Evolutionary conservation across 768 basidiomycete genomes (phyloP), one percentile per base, ranked within the genome.

Genomic region (Amanita brunnescens): DNA sequence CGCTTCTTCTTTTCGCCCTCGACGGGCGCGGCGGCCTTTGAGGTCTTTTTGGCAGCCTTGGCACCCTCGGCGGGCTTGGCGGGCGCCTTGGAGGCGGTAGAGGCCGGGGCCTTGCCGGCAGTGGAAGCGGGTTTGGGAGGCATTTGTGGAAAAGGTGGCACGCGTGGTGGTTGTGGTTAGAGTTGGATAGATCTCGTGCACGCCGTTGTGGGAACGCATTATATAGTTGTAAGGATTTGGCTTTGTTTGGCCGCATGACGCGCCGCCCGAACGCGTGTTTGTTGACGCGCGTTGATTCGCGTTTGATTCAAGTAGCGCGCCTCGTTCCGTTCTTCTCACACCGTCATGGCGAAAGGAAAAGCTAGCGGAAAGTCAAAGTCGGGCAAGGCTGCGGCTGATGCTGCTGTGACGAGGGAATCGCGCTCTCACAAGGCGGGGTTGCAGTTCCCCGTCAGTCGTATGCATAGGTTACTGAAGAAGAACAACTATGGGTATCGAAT

Each of bases 1-100:
- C 87, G 77, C 78, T 88, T 90, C 78, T 90, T 91, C 84, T 92
- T 91, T 55, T 81, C 78, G 29, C 79, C 90, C 53, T 79, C 82
- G 46, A 76, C 79, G 47, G 80, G 74, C 8, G 81, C 73, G 42
- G 81, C 73, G 12, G 81, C 73, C 57, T 81, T 82, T 23, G 82
- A 68, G 1, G 83, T 85, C 69, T 89, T 92, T 78, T 91, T 93
- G 21, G 85, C 85, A 6, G 80, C 83, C 70, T 90, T 87, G 10
- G 75, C 64, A 39, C 77, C 80, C 52, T 79, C 78, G 16, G 77
- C 71, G 18, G 73, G 61, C 61, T 83, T 84, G 34, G 85, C 84
- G 7, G 87, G 85, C 0, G 85, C 83, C 72, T 89, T 89, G 49
- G 85, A 79, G 43, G 78, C 77, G 37, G 75, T 73, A 9, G 80